Evolutionary conservation across 2,329 filamentous ascomycete genomes (phyloP), one percentile per base, ranked within the genome.

Genomic region (Penicillium sp.): DNA sequence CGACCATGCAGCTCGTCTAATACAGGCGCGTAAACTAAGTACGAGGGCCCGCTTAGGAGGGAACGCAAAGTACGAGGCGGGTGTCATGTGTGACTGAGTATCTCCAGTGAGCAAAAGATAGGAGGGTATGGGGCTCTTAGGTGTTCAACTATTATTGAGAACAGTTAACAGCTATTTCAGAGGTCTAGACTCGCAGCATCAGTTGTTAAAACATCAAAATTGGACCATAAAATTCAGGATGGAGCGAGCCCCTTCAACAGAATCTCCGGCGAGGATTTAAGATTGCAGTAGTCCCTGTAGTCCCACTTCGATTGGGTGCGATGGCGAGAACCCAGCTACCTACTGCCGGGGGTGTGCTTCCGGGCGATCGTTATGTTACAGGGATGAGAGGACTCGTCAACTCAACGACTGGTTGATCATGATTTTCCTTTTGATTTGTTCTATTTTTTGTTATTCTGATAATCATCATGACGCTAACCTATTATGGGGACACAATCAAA

Each of bases 291-390:
- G 53, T 45, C n/a, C n/a, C 53, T 42, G 26, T 49, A 30, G 24
- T n/a, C 26, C 45, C 45, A 30, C 26, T 30, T 49, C 1, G 10
- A n/a, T 38, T 38, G 13, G 33, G 24, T 44, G 54, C 42, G 19
- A 28, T n/a, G 37, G 57, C 30, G 42, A 47, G 26, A 59, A 24
- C 38, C n/a, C 30, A 26, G 53, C 56, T 40, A 56, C 9, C 56
- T 40, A 56, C 9, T 51, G 45, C 44, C 58, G 45, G 53, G 35
- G 53, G 22, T 12, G 53, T 17, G 30, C 44, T 56, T 56, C 58
- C 58, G 53, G 53, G 53, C 58, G 58, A 60, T 60, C 58, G 53
- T 50, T 45, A 44, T 60, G 19, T 33, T 47, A 35, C 58, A 37
- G 53, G 58, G 53, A 13, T 19, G 9, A 19, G 19, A 1, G 33